These are phyloP conservation scores for Fragaria nilgerrensis DNA, from an alignment of 306 rosid species.

Conservation along the genomic window DNA sequence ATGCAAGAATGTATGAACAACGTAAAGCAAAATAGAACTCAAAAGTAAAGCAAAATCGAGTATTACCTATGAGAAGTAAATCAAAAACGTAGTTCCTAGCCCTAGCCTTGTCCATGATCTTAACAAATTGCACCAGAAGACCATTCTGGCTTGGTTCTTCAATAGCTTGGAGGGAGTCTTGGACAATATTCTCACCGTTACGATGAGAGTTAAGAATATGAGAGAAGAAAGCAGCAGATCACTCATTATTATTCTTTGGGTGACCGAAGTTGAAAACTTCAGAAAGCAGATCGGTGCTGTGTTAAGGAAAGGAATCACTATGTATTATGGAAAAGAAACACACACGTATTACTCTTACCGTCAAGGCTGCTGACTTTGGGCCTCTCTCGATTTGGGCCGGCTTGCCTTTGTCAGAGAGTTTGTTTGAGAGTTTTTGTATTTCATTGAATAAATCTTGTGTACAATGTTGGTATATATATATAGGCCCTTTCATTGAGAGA, in stretches of 20 bases:
- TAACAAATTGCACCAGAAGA: not conserved
- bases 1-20: no score
- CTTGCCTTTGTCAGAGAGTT: no score
- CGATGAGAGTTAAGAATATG: not conserved
- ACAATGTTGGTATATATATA: no score
- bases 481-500: no score
- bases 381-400: no score
- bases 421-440: no score
- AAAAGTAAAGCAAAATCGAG: not conserved
- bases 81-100: not conserved
- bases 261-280: not conserved
- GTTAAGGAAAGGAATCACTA: not conserved
- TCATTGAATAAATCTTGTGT: no score
- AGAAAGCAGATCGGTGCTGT: not conserved
- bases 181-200: not conserved
- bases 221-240: not conserved
- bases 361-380: no score
- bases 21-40: not conserved
- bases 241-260: not conserved
- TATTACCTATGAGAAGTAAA: not conserved
- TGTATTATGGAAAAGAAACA: not conserved
- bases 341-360: not conserved
- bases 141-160: slow-evolving; percentile 3
- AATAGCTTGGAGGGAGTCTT: not conserved
- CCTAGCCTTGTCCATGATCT: not conserved